A percentile compares a stretch with the other conserved stretches of the same genome.
These are phyloP conservation scores for Verticillium tricorpus DNA, from an alignment of 2,329 filamentous ascomycete genomes.

Conservation along the genomic window DNA sequence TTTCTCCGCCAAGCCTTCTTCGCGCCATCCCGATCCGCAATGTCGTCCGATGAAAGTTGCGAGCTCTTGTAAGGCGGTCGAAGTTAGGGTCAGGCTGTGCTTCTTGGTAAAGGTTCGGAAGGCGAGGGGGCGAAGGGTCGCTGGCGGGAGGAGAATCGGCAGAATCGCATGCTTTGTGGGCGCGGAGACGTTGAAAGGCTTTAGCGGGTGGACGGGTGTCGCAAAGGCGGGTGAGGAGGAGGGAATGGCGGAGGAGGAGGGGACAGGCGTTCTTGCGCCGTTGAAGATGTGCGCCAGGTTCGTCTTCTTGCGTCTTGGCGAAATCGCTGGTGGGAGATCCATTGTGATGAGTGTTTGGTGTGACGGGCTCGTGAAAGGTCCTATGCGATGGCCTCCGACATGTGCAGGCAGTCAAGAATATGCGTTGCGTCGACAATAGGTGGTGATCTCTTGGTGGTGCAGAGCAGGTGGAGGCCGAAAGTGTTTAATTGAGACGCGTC, in stretches of 20 bases:
- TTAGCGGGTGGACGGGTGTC: conserved; percentile 77
- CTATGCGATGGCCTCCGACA: not conserved
- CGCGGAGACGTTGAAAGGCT: conserved; percentile 51
- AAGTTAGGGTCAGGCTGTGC: conserved; percentile 87
- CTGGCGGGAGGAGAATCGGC: conserved; percentile 82
- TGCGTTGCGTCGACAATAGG: not conserved
- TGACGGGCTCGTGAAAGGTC: not conserved
- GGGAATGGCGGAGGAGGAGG: conserved; percentile 59
- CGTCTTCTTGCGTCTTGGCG: conserved; percentile 19
- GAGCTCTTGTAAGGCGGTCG: conserved; percentile 77
- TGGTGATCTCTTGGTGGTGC: not conserved
- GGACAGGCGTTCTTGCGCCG: conserved; percentile 25
- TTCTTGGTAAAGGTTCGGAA: conserved; percentile 98
- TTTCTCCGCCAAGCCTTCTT: conserved; percentile 87
- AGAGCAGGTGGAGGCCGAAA: not conserved
- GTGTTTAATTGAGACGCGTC: conserved; percentile 15
- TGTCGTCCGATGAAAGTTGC: conserved; percentile 88
- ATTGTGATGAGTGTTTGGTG: not conserved
- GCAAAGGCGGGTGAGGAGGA: conserved; percentile 90
- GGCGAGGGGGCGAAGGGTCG: conserved; percentile 81
- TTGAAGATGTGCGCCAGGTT: conserved; percentile 31
- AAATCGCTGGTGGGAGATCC: conserved; percentile 5
- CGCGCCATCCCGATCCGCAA: conserved; percentile 93
- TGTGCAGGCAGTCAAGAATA: not conserved
- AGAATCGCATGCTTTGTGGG: conserved; percentile 58